A percentile compares a stretch with the other conserved stretches of the same genome.
phyloP scores from a whole-genome alignment of 768 basidiomycete genomes.

The Pseudohyphozyma bogoriensis region DNA sequence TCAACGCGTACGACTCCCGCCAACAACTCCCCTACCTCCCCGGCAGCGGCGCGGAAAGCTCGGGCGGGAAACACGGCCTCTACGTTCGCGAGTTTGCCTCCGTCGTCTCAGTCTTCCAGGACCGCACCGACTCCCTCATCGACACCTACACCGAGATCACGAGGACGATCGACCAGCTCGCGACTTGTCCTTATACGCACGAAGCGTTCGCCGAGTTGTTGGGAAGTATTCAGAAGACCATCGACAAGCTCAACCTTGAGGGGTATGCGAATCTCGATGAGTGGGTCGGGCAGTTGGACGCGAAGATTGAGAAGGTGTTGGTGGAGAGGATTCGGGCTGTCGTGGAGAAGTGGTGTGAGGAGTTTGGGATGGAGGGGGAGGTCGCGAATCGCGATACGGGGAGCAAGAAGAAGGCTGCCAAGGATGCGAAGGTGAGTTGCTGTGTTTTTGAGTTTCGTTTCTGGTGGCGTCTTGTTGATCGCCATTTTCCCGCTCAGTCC shows the following conservation, averaged over 20 bases:
- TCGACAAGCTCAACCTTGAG: conserved; percentile 88
- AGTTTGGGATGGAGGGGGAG: conserved; percentile 61
- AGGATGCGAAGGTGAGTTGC: conserved; percentile 50
- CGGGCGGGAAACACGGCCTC: conserved; percentile 59
- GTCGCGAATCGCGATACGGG: neutral
- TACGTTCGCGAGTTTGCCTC: conserved; percentile 94
- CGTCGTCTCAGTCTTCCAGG: conserved; percentile 84
- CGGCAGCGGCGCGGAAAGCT: conserved; percentile 46
- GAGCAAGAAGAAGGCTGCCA: conserved; percentile 10
- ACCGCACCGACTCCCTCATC: conserved; percentile 89
- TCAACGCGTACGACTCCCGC: conserved; percentile 80
- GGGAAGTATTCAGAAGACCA: conserved; percentile 73
- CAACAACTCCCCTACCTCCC: conserved; percentile 12
- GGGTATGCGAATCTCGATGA: conserved; percentile 89
- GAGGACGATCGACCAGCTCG: conserved; percentile 73
- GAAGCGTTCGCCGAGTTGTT: conserved; percentile 75
- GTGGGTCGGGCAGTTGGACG: conserved; percentile 74
- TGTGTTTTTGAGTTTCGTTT: neutral
- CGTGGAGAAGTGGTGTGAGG: conserved; percentile 75
- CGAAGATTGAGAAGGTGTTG: conserved; percentile 71
- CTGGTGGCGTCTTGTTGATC: too few species aligned
- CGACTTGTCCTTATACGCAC: conserved; percentile 70
- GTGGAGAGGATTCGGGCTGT: conserved; percentile 63
- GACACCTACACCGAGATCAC: conserved; percentile 80
- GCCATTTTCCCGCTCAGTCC: neutral